Conservation (phyloP, 129 eudicot genomes). For the Centaurea solstitialis region DNA sequence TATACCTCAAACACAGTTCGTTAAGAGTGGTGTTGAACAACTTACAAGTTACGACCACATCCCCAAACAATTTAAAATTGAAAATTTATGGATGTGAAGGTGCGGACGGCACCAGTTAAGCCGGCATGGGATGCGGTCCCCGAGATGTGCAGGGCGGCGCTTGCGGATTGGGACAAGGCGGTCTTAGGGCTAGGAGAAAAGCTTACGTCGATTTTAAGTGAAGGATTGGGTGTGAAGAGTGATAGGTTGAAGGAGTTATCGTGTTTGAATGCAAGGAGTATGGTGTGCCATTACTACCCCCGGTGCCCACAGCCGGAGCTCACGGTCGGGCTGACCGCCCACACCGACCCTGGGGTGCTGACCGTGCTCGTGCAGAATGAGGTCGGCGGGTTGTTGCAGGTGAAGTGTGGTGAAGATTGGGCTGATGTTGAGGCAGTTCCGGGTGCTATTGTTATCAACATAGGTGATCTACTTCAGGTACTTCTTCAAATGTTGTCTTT, state of each 20-base stretch:
- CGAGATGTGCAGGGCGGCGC: conserved; percentile 29
- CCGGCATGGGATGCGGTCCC: conserved; percentile 41
- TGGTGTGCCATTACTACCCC: conserved; percentile 55
- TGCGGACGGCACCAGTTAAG: conserved; percentile 23
- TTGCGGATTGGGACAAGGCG: conserved; percentile 47
- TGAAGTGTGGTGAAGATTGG: conserved; percentile 56
- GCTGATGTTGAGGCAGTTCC: conserved; percentile 55
- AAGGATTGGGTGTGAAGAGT: conserved; percentile 41
- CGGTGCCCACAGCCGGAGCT: conserved; percentile 64
- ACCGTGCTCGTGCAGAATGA: conserved; percentile 59
- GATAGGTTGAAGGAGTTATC: conserved; percentile 42
- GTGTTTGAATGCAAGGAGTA: conserved; percentile 44
- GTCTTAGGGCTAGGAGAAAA: conserved; percentile 40
- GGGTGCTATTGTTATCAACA: conserved; percentile 61
- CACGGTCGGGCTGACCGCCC: conserved; percentile 49
- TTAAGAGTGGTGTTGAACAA: too few relatives aligned
- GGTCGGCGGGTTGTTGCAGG: conserved; percentile 58
- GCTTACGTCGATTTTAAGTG: conserved; percentile 42
- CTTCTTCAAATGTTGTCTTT: background rate
- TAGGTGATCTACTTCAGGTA: conserved; percentile 83
- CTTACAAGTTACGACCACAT: too few relatives aligned
- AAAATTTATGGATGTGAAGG: conserved; percentile 10
- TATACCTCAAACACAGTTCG: too few relatives aligned
- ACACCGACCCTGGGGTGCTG: conserved; percentile 54
- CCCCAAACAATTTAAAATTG: background rate